Percentiles rank a stretch among this genome's conserved stretches.
Conservation (phyloP, 2,329 filamentous ascomycete species). For the Ambrosiella xylebori region DNA sequence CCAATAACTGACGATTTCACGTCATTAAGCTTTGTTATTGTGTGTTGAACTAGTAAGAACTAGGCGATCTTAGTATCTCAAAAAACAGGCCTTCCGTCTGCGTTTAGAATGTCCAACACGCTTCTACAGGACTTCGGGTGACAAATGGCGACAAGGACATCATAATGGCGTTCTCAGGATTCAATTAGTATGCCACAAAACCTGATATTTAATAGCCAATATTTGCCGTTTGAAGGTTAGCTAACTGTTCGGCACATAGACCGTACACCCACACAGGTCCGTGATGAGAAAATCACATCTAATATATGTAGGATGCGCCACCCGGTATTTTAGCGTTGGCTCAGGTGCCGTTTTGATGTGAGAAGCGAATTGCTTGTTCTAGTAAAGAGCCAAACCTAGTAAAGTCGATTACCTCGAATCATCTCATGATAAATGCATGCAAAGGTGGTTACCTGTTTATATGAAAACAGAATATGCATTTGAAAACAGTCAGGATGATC, state of each 20-base stretch:
- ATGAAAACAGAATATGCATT: neutral
- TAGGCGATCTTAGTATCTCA: neutral
- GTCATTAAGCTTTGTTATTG: neutral
- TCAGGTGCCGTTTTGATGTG: neutral
- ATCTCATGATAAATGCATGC: neutral
- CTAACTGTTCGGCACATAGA: neutral
- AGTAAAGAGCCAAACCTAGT: neutral
- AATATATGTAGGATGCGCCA: neutral
- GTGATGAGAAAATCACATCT: neutral
- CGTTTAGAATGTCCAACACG: neutral
- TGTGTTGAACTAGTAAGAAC: neutral
- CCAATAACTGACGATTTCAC: neutral
- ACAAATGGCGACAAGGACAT: neutral
- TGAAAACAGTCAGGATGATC: neutral
- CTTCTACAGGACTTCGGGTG: neutral
- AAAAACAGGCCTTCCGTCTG: too few species aligned
- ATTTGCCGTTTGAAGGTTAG: neutral
- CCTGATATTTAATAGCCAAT: neutral
- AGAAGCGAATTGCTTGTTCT: neutral
- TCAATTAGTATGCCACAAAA: neutral
- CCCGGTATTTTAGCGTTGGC: neutral
- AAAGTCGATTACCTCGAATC: neutral
- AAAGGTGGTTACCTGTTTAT: neutral
- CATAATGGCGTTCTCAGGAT: neutral
- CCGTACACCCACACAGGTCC: neutral